Percentiles rank a stretch among this genome's conserved stretches.
Evolutionary conservation across 805 yeast species (phyloP).

Genomic region (Novakomyces olei): DNA sequence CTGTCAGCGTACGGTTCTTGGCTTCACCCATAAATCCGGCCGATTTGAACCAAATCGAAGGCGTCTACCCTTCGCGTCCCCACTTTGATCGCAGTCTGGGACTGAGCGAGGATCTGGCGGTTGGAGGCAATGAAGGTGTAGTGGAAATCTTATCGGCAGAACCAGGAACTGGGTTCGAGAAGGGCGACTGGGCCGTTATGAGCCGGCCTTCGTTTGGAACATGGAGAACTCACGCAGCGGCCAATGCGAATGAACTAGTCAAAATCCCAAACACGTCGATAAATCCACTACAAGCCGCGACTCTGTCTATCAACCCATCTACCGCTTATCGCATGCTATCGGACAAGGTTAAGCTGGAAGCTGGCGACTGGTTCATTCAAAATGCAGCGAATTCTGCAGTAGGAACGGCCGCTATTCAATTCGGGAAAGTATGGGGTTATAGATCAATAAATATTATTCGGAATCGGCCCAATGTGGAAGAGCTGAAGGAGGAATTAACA

Average conservation of each 20-base stretch:
- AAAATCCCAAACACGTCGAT: conserved; percentile 36
- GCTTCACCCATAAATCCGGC: conserved; percentile 84
- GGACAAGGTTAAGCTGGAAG: conserved; percentile 34
- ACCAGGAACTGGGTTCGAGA: conserved; percentile 21
- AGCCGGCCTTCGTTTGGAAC: conserved; percentile 63
- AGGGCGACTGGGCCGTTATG: conserved; percentile 84
- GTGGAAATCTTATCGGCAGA: conserved; percentile 65
- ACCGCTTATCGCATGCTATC: conserved; percentile 80
- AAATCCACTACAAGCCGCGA: conserved; percentile 42
- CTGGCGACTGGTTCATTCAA: conserved; percentile 78
- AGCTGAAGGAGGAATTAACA: conserved; percentile 30
- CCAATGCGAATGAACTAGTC: too few relatives aligned
- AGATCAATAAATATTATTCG: conserved; percentile 77
- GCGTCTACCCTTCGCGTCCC: conserved; percentile 67
- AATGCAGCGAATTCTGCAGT: conserved; percentile 95
- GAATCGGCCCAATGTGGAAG: conserved; percentile 59
- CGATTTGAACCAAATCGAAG: conserved; percentile 67
- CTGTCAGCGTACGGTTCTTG: conserved; percentile 20
- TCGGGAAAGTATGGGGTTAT: conserved; percentile 54
- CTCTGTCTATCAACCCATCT: conserved; percentile 76
- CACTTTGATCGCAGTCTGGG: conserved; percentile 25
- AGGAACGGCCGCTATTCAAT: conserved; percentile 75
- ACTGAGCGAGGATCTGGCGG: conserved; percentile 45
- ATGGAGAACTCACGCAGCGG: conserved; percentile 66
- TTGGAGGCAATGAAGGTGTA: conserved; percentile 87